These are phyloP conservation scores for Yamadazyma dushanensis DNA, from an alignment of 1,139 yeast species.

Conservation along the genomic window DNA sequence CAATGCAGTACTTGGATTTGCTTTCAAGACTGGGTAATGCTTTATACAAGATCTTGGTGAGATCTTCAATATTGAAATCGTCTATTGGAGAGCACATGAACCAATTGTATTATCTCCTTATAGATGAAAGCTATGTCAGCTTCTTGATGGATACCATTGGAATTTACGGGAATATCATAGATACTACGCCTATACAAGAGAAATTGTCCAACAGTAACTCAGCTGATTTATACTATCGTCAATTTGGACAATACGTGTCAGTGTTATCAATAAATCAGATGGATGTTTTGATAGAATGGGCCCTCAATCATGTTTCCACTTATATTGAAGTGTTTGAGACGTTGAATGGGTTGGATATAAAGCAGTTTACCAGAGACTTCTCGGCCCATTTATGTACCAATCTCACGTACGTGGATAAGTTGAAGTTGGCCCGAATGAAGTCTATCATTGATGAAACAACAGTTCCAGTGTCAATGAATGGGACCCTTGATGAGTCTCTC, in stretches of 20 bases:
- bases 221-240: conserved; percentile 13
- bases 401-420: conserved; percentile 5
- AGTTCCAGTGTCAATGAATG: not conserved
- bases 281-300: conserved; percentile 13
- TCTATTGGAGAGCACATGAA: conserved; percentile 8
- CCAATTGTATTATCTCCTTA: conserved; percentile 12
- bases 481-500: too few relatives aligned
- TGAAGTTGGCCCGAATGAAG: conserved; percentile 3
- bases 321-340: conserved; percentile 17
- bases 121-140: conserved; percentile 17
- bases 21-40: conserved; percentile 9
- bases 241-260: conserved; percentile 24
- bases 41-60: conserved; percentile 10
- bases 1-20: not conserved
- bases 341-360: conserved; percentile 16
- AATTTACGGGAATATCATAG: conserved; percentile 13
- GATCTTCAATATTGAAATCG: conserved; percentile 5
- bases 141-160: conserved; percentile 19
- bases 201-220: not conserved
- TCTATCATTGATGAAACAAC: not conserved
- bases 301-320: conserved; percentile 10
- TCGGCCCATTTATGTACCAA: conserved; percentile 8
- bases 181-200: not conserved
- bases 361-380: conserved; percentile 12
- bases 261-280: conserved; percentile 11